A percentile compares a stretch with the other conserved stretches of the same genome.
Evolutionary conservation across 148 eudicot species (phyloP).

Genomic region (Silene conica): DNA sequence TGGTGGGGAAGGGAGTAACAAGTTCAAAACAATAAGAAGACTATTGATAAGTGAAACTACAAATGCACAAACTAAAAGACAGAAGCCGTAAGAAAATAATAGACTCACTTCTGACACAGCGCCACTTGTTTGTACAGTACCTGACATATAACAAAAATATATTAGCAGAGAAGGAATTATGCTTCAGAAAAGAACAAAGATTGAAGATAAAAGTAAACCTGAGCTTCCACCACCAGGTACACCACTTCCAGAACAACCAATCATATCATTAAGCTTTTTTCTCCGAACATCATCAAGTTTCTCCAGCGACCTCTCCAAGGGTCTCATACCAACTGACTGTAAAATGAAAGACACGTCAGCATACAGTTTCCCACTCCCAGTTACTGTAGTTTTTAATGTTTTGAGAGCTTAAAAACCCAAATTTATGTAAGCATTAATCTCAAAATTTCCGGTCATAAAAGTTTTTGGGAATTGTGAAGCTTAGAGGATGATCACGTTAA

Average conservation of each 20-base stretch:
- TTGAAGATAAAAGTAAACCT: constrained; percentile 38
- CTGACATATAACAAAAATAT: constrained; percentile 29
- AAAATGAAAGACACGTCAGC: background rate
- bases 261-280: constrained; percentile 96
- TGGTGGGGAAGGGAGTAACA: background rate
- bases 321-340: constrained; percentile 98
- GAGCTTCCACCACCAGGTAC: constrained; percentile 41
- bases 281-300: constrained; percentile 92
- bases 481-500: background rate
- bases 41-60: background rate
- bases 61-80: background rate
- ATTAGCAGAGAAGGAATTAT: background rate
- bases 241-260: constrained; percentile 65
- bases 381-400: background rate
- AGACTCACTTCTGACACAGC: constrained; percentile 55
- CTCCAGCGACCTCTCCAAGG: constrained; percentile 93
- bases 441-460: background rate
- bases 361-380: background rate
- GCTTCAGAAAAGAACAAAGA: background rate
- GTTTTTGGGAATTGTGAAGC: background rate
- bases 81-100: background rate
- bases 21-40: background rate
- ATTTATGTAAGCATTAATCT: background rate
- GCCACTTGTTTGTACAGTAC: constrained; percentile 51
- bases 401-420: background rate